These are phyloP conservation scores for Aspergillus unguis DNA, from an alignment of 2,329 filamentous ascomycete species.

Conservation along the genomic window DNA sequence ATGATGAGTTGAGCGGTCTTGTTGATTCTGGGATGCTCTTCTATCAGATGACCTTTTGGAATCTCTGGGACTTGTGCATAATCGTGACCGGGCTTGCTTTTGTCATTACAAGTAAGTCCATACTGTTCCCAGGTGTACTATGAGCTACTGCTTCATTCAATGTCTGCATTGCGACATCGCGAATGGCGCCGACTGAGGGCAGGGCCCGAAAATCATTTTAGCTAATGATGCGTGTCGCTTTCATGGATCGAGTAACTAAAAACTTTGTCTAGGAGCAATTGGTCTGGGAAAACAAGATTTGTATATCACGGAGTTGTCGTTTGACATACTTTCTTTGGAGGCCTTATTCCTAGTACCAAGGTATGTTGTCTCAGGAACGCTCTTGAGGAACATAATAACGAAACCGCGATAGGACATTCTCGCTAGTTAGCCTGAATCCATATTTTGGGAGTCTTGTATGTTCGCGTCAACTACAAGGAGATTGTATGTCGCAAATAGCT, in stretches of 20 bases:
- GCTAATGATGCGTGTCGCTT: background rate
- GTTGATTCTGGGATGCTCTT: constrained; percentile 82
- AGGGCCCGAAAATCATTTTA: too few species aligned
- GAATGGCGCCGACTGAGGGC: too few species aligned
- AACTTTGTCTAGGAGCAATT: constrained; percentile 54
- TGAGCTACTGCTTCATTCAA: background rate
- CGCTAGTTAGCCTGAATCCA: constrained; percentile 77
- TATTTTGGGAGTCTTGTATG: constrained; percentile 65
- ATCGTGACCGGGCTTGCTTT: constrained; percentile 70
- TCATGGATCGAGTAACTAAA: background rate
- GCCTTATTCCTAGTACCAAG: constrained; percentile 84
- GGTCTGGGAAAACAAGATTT: constrained; percentile 61
- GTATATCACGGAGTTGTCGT: constrained; percentile 70
- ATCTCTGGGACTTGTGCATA: constrained; percentile 69
- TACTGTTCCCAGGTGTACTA: background rate
- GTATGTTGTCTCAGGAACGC: constrained; percentile 28
- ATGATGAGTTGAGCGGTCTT: constrained; percentile 82
- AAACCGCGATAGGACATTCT: constrained; percentile 63
- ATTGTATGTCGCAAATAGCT: constrained; percentile 13
- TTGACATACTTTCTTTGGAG: constrained; percentile 85
- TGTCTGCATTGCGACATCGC: too few species aligned
- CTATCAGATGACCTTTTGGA: constrained; percentile 81
- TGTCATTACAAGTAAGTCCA: constrained; percentile 63
- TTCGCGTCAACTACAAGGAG: constrained; percentile 18
- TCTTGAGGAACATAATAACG: background rate